These are phyloP conservation scores for Gnomoniopsis sp. DNA, from an alignment of 2,329 filamentous ascomycete genomes.

Conservation along the genomic window DNA sequence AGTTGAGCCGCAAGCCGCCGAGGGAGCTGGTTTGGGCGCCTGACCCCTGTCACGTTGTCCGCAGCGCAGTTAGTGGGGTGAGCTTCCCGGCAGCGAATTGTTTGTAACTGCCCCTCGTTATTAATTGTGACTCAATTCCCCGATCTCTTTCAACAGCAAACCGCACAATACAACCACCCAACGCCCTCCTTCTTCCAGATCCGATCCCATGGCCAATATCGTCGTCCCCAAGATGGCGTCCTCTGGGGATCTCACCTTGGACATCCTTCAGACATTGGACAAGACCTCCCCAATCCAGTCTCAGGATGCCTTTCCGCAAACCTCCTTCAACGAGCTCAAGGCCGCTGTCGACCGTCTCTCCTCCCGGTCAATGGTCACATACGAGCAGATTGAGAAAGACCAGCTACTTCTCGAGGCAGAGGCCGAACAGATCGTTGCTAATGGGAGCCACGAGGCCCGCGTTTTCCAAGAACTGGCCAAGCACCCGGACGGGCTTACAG, in stretches of 20 bases:
- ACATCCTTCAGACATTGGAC: constrained; percentile 64
- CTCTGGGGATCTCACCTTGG: constrained; percentile 56
- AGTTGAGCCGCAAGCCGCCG: background rate
- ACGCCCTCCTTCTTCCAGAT: background rate
- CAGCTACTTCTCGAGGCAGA: constrained; percentile 73
- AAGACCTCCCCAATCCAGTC: constrained; percentile 64
- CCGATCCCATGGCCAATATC: background rate
- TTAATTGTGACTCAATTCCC: constrained; percentile 14
- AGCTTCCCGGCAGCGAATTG: background rate
- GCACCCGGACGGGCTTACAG: constrained; percentile 75
- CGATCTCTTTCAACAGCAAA: background rate
- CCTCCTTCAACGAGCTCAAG: constrained; percentile 70
- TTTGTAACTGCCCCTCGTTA: constrained; percentile 8
- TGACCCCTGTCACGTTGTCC: background rate
- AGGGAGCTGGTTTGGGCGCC: background rate
- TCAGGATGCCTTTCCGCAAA: constrained; percentile 64
- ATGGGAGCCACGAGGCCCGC: constrained; percentile 79
- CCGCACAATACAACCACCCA: background rate
- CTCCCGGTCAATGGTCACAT: constrained; percentile 82
- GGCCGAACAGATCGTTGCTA: constrained; percentile 66
- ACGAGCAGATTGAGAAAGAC: constrained; percentile 79
- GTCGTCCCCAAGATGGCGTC: constrained; percentile 37
- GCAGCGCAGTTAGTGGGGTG: background rate
- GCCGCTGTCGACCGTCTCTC: constrained; percentile 81
- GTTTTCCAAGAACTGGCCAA: constrained; percentile 72